Conservation (phyloP, 805 yeast species). For the Wickerhamiella allomyrinae region DNA sequence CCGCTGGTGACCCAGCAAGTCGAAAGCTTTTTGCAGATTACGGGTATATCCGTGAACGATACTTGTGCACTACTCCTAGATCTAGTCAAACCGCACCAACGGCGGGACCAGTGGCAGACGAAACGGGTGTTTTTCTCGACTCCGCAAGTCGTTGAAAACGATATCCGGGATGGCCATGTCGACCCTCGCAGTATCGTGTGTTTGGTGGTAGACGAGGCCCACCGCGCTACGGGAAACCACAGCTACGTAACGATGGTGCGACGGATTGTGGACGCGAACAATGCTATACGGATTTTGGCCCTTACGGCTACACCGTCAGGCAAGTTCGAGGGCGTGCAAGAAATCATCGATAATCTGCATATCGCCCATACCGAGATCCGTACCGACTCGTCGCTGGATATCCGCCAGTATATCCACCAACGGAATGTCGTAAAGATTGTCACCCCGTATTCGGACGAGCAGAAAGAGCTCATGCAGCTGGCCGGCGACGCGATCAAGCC, state of each 20-base stretch:
- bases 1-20: constrained; percentile 95
- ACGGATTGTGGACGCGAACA: constrained; percentile 45
- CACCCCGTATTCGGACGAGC: constrained; percentile 41
- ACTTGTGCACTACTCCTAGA: constrained; percentile 27
- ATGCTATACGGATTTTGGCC: constrained; percentile 63
- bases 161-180: constrained; percentile 55
- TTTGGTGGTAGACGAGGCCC: constrained; percentile 89
- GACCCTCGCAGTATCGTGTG: constrained; percentile 65
- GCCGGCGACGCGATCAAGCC: constrained; percentile 58
- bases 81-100: constrained; percentile 44
- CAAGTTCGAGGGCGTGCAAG: constrained; percentile 76
- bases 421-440: constrained; percentile 47
- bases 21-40: constrained; percentile 74
- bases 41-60: constrained; percentile 64
- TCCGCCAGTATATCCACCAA: constrained; percentile 59
- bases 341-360: constrained; percentile 54
- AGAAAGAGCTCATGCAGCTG: constrained; percentile 39
- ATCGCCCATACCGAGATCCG: constrained; percentile 74
- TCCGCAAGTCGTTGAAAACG: constrained; percentile 93
- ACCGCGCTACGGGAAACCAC: constrained; percentile 79
- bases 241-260: constrained; percentile 76
- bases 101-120: constrained; percentile 64
- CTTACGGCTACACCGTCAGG: constrained; percentile 95
- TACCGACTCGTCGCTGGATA: constrained; percentile 73
- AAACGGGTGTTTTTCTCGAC: constrained; percentile 83